Evolutionary conservation across 495 filamentous ascomycete genomes (phyloP).

Genomic region (Trichocladium uniseriatum): DNA sequence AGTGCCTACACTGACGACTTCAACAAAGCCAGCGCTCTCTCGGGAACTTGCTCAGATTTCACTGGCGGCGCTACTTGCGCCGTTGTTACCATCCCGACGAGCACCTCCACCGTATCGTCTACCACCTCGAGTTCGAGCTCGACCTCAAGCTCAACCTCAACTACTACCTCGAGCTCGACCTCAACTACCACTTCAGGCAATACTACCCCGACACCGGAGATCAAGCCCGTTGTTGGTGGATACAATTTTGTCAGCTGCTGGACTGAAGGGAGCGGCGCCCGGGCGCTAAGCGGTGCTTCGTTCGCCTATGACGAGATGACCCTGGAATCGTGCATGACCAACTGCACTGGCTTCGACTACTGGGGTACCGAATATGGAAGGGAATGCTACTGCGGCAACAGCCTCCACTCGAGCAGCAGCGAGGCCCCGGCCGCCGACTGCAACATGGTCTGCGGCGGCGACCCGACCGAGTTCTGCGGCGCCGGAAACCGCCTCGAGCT

Average conservation of each 20-base stretch:
- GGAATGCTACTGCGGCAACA: slow-evolving; percentile 47
- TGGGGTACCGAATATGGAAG: slow-evolving; percentile 43
- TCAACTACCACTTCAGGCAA: slow-evolving; percentile 19
- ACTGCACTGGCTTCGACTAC: slow-evolving; percentile 38
- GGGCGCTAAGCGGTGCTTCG: slow-evolving; percentile 29
- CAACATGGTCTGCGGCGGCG: slow-evolving; percentile 42
- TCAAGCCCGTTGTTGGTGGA: slow-evolving; percentile 29
- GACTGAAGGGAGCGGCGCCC: slow-evolving; percentile 35
- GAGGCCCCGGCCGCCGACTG: slow-evolving; percentile 36
- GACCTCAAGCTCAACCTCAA: too few relatives aligned
- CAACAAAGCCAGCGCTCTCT: slow-evolving; percentile 32
- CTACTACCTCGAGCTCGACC: slow-evolving; percentile 3
- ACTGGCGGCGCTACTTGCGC: slow-evolving; percentile 18
- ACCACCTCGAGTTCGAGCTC: slow-evolving; percentile 17
- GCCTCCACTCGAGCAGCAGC: slow-evolving; percentile 30
- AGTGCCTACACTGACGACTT: slow-evolving; percentile 29
- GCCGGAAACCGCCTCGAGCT: slow-evolving; percentile 37
- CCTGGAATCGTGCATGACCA: slow-evolving; percentile 37
- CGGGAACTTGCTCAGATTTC: slow-evolving; percentile 32
- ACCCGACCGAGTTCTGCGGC: slow-evolving; percentile 36
- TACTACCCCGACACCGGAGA: slow-evolving; percentile 27
- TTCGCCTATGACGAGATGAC: slow-evolving; percentile 44
- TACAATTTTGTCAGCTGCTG: slow-evolving; percentile 39
- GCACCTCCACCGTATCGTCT: slow-evolving; percentile 11
- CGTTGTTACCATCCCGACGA: slow-evolving; percentile 10